These are phyloP conservation scores for Cladochytrium replicatum DNA, from an alignment of 192 early-diverging fungal species.

Conservation along the genomic window DNA sequence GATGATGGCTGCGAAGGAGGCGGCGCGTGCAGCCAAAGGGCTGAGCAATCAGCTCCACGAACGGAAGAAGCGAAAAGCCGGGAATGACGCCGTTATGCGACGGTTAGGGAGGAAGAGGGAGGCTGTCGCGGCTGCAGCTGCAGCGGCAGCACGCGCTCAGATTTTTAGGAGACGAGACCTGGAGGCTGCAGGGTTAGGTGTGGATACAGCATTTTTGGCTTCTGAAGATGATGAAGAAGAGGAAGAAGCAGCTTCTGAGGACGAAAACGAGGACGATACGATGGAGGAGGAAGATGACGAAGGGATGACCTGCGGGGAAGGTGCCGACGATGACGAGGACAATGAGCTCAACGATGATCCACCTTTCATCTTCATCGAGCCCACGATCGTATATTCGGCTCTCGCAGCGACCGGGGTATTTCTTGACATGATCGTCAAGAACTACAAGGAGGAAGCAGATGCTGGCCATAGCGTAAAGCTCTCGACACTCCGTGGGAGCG, in stretches of 20 bases:
- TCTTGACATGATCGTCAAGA: conserved; percentile 26
- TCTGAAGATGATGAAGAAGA: too few relatives aligned
- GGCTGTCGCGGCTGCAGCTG: too few relatives aligned
- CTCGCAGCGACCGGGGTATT: conserved; percentile 31
- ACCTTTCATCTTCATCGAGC: conserved; percentile 33
- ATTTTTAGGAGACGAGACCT: not conserved
- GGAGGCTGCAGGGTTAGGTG: not conserved
- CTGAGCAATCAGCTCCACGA: not conserved
- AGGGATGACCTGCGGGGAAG: not conserved
- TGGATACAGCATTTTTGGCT: too few relatives aligned
- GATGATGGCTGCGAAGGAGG: too few relatives aligned
- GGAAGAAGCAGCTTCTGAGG: too few relatives aligned
- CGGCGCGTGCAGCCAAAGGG: too few relatives aligned
- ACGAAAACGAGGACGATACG: not conserved
- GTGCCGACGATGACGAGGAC: not conserved
- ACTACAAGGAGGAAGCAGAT: conserved; percentile 1
- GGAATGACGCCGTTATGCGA: not conserved
- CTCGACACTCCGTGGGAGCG: conserved; percentile 9
- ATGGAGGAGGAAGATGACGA: not conserved
- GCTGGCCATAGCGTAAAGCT: not conserved
- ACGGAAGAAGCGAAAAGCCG: conserved; percentile 5
- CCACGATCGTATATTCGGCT: conserved; percentile 32
- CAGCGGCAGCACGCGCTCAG: not conserved
- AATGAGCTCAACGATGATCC: not conserved
- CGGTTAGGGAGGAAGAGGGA: too few relatives aligned